A percentile compares a stretch with the other conserved stretches of the same genome.
Evolutionary conservation across 495 filamentous ascomycete species (phyloP).

Genomic region (Pyrenula massariospora): DNA sequence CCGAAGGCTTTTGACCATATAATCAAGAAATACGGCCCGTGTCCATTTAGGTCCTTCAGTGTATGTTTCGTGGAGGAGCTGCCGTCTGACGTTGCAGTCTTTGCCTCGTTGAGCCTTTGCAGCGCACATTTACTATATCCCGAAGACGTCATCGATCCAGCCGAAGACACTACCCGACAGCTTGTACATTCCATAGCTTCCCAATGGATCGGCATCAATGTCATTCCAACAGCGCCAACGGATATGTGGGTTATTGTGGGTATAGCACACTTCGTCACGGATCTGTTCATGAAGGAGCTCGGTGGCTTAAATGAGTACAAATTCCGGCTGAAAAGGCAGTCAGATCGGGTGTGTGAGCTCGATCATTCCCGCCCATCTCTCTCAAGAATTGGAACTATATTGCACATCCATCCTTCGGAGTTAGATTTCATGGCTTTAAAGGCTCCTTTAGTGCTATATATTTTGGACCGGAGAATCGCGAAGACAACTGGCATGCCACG

Average conservation of each 20-base stretch:
- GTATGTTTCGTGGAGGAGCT: slow-evolving; percentile 90
- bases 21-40: slow-evolving; percentile 70
- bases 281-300: slow-evolving; percentile 75
- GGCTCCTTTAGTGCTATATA: slow-evolving; percentile 82
- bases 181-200: slow-evolving; percentile 76
- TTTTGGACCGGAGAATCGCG: slow-evolving; percentile 77
- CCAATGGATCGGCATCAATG: slow-evolving; percentile 87
- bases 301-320: slow-evolving; percentile 91
- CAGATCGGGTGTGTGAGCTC: slow-evolving; percentile 68
- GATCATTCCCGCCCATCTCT: slow-evolving; percentile 79
- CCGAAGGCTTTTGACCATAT: slow-evolving; percentile 77
- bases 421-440: slow-evolving; percentile 86
- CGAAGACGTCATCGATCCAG: slow-evolving; percentile 66
- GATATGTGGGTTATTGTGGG: slow-evolving; percentile 91
- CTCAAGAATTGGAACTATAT: slow-evolving; percentile 61
- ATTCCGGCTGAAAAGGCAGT: slow-evolving; percentile 76
- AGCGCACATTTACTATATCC: slow-evolving; percentile 78
- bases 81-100: slow-evolving; percentile 54
- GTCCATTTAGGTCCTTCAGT: slow-evolving; percentile 80
- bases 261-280: slow-evolving; percentile 85
- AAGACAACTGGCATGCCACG: slow-evolving; percentile 78
- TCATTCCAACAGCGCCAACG: slow-evolving; percentile 64
- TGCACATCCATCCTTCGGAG: slow-evolving; percentile 71
- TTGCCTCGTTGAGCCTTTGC: slow-evolving; percentile 77
- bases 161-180: slow-evolving; percentile 63